phyloP scores from a whole-genome alignment of 1,139 yeast species.

The Starmera stellimalicola region DNA sequence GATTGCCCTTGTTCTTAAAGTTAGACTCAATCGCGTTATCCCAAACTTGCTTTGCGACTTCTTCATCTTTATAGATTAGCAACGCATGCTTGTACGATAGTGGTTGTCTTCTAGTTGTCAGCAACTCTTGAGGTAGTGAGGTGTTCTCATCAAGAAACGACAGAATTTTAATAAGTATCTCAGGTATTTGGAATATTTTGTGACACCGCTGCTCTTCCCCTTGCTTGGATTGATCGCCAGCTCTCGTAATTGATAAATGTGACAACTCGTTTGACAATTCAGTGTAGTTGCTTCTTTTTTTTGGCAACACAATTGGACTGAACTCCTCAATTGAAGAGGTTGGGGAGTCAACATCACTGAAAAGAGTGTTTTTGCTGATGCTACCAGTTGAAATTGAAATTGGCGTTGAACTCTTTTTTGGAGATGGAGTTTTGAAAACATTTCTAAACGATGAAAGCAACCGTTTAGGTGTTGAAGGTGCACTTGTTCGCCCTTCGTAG shows the following conservation, averaged over 20 bases:
- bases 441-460: constrained; percentile 13
- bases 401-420: background rate
- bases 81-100: constrained; percentile 55
- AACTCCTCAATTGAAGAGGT: background rate
- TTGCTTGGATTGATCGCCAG: constrained; percentile 7
- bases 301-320: background rate
- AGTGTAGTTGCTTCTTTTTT: background rate
- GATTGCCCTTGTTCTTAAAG: constrained; percentile 9
- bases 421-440: constrained; percentile 6
- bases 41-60: constrained; percentile 45
- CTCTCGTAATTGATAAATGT: background rate
- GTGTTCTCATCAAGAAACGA: constrained; percentile 45
- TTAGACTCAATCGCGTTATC: constrained; percentile 16
- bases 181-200: constrained; percentile 65
- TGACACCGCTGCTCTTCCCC: constrained; percentile 17
- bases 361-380: constrained; percentile 6
- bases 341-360: constrained; percentile 6
- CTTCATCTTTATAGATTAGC: constrained; percentile 44
- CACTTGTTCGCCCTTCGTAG: background rate
- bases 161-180: constrained; percentile 56
- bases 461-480: constrained; percentile 14
- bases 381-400: background rate
- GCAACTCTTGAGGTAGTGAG: constrained; percentile 46
- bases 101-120: constrained; percentile 58
- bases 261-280: background rate